These are phyloP conservation scores for Stentor coeruleus DNA, from an alignment of 73 alveolate species.

Conservation along the genomic window DNA sequence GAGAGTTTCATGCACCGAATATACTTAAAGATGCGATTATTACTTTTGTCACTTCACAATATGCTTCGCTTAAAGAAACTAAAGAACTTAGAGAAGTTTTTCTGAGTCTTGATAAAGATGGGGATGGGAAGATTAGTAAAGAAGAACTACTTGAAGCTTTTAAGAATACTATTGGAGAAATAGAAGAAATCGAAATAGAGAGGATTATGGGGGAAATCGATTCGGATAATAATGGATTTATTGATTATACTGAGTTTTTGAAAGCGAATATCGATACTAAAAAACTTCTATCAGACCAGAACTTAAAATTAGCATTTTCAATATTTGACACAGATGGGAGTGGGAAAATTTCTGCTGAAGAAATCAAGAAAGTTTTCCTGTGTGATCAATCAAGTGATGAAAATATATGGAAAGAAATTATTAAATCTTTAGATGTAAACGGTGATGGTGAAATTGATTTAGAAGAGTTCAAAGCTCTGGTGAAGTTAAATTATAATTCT, in stretches of 20 bases:
- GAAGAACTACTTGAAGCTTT: constrained; percentile 52
- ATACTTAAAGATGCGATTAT: constrained; percentile 46
- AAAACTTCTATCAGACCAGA: background rate
- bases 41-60: constrained; percentile 38
- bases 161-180: background rate
- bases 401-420: background rate
- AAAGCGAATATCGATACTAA: background rate
- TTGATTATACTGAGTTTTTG: constrained; percentile 14
- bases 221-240: background rate
- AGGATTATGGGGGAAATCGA: constrained; percentile 8
- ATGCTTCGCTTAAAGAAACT: constrained; percentile 36
- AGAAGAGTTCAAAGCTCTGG: constrained; percentile 6
- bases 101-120: constrained; percentile 42
- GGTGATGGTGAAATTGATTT: constrained; percentile 23
- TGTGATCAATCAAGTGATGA: background rate
- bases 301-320: background rate
- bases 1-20: constrained; percentile 32
- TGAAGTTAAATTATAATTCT: no score
- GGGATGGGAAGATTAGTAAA: constrained; percentile 57
- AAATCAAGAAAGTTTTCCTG: background rate
- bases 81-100: constrained; percentile 42
- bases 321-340: constrained; percentile 1
- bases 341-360: constrained; percentile 17
- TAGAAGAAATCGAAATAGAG: background rate
- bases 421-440: background rate